Conservation (phyloP, 1,284 basidiomycete genomes). For the Thecaphora thlaspeos region DNA sequence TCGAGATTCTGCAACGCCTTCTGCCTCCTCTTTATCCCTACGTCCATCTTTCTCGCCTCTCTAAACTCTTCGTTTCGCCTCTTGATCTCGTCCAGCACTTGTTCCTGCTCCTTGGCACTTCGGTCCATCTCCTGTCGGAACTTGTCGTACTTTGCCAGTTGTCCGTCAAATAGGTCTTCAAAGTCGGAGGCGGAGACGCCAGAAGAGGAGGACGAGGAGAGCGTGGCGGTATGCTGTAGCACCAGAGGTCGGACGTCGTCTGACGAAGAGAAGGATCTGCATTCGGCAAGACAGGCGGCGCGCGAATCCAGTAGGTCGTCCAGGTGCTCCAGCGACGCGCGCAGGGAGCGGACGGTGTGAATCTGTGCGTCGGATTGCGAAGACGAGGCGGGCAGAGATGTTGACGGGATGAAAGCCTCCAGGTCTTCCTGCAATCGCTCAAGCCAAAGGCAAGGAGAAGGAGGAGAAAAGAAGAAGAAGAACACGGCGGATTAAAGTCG, state of each 20-base stretch:
- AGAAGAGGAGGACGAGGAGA: slow-evolving; percentile 48
- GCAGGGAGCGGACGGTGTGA: slow-evolving; percentile 65
- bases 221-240: slow-evolving; percentile 65
- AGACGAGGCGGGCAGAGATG: not conserved
- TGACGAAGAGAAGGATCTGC: slow-evolving; percentile 66
- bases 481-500: no score
- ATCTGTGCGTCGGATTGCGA: slow-evolving; percentile 16
- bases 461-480: no score
- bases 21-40: slow-evolving; percentile 77
- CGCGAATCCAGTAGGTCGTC: slow-evolving; percentile 66
- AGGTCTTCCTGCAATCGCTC: slow-evolving; percentile 17
- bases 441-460: not conserved
- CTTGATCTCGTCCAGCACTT: slow-evolving; percentile 72
- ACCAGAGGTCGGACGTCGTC: slow-evolving; percentile 78
- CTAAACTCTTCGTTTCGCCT: slow-evolving; percentile 74
- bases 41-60: slow-evolving; percentile 75
- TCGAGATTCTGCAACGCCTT: slow-evolving; percentile 82
- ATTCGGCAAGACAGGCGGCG: slow-evolving; percentile 68
- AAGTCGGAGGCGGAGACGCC: slow-evolving; percentile 61
- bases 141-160: slow-evolving; percentile 77
- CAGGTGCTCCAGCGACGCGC: slow-evolving; percentile 75
- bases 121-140: slow-evolving; percentile 69
- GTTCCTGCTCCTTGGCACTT: slow-evolving; percentile 67
- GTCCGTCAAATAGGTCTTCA: slow-evolving; percentile 75
- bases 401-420: slow-evolving; percentile 21